Base-by-base conservation (phyloP, 1,284 basidiomycete genomes). In the Lentinula novae-zelandiae region DNA sequence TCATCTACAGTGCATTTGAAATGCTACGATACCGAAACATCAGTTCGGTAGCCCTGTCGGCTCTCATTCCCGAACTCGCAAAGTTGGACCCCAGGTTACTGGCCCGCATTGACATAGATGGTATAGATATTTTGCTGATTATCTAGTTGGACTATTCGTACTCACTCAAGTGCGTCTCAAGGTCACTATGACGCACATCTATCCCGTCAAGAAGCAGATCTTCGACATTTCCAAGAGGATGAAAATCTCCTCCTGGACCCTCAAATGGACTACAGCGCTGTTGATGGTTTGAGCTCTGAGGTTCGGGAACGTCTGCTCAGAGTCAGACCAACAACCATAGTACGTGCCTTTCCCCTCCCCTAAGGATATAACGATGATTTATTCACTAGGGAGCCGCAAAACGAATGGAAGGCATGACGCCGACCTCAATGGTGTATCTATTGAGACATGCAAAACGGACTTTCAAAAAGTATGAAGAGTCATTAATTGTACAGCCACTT, bases 361-460 rank as follows among this genome's bases (percentile, higher is more conserved):
- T n/a, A 13, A 31, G 49, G 15, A 51, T 17, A 54, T 39, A 7
- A 27, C 38, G 36, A 38, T 50, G 5, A 22, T 17, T 54, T 13
- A 31, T 10, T 7, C 5, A 17, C 44, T 46, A 93, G 91, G 92
- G 92, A 22, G 87, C 89, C 12, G 92, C 88, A 15, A 92, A 92
- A 70, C 78, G 92, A 38, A 92, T 94, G 85, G 92, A 94, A 67
- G 92, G 92, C 6, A 92, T 94, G 83, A 94, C 92, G 6, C 90
- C 92, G 1, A 80, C 86, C 0, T 84, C 84, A 0, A 75, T 90
- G 17, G 78, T 92, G 7, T 78, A 78, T 49, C 70, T 94, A 33
- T 73, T 93, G 61, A 81, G 81, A 65, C 79, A 90, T 69, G 84
- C 89, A 10, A 86, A 84, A 65, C 68, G 76, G 62, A 78, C 75